Evolutionary conservation across 2,329 filamentous ascomycete species (phyloP).

Genomic region (Stagonosporopsis chrysanthemi): DNA sequence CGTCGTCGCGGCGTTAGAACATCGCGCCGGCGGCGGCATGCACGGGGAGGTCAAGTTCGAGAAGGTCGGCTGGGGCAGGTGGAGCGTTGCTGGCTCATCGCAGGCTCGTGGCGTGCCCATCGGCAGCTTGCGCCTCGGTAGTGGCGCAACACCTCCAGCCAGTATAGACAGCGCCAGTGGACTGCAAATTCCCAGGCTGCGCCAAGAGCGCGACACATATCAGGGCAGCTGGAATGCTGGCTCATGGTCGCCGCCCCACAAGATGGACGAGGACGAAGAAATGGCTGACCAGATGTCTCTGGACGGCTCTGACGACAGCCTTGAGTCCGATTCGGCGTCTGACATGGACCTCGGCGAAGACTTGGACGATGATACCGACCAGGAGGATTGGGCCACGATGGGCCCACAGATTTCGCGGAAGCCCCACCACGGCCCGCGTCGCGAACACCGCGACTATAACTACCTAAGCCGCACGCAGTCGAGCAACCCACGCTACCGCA

Average conservation of each 20-base stretch:
- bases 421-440: constrained; percentile 47
- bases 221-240: constrained; percentile 71
- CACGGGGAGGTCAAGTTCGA: constrained; percentile 83
- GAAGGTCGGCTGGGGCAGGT: constrained; percentile 97
- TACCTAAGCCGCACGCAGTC: constrained; percentile 48
- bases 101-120: constrained; percentile 59
- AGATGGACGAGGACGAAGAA: constrained; percentile 53
- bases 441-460: constrained; percentile 50
- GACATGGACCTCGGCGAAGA: constrained; percentile 75
- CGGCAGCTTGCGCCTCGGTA: constrained; percentile 42
- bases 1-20: constrained; percentile 91
- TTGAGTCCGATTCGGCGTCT: constrained; percentile 74
- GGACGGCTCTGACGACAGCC: constrained; percentile 56
- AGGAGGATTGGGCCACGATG: constrained; percentile 93
- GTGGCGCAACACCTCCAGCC: constrained; percentile 57
- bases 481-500: constrained; percentile 39
- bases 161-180: constrained; percentile 55
- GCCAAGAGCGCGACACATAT: constrained; percentile 48
- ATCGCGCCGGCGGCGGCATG: constrained; percentile 67
- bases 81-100: constrained; percentile 71
- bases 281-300: constrained; percentile 92
- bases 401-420: constrained; percentile 66
- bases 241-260: constrained; percentile 71
- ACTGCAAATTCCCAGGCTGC: constrained; percentile 56
- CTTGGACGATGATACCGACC: constrained; percentile 83